Evolutionary conservation across 768 basidiomycete species (phyloP).

Genomic region (Baorangia bicolor): DNA sequence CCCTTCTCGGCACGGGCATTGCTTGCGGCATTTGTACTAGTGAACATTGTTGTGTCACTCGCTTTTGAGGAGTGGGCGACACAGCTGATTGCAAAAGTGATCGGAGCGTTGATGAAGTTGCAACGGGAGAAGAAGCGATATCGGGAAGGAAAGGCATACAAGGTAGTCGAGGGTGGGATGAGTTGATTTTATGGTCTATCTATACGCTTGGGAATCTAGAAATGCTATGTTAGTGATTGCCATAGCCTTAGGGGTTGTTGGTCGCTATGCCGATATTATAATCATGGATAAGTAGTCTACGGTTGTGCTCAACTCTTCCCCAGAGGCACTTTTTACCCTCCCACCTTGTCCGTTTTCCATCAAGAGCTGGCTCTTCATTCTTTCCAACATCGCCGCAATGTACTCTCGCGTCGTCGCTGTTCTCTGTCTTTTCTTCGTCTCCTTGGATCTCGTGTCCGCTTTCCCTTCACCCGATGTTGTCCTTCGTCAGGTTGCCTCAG

Average conservation of each 20-base stretch:
- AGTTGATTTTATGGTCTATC: conserved; percentile 21
- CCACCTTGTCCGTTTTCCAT: not conserved
- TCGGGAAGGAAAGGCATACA: conserved; percentile 77
- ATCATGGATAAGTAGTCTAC: not conserved
- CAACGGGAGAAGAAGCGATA: conserved; percentile 45
- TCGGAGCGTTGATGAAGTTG: conserved; percentile 48
- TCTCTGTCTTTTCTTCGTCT: conserved; percentile 27
- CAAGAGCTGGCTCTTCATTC: conserved; percentile 42
- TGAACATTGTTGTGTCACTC: conserved; percentile 72
- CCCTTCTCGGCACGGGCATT: conserved; percentile 65
- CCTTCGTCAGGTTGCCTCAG: conserved; percentile 23
- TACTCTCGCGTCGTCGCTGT: conserved; percentile 16
- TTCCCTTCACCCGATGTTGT: conserved; percentile 22
- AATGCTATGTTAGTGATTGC: not conserved
- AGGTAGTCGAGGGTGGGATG: conserved; percentile 78
- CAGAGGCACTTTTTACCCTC: conserved; percentile 33
- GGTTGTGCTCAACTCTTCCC: conserved; percentile 16
- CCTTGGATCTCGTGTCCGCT: conserved; percentile 26
- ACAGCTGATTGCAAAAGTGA: conserved; percentile 50
- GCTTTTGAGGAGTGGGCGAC: conserved; percentile 77
- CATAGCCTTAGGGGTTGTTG: conserved; percentile 3
- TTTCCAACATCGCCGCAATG: conserved; percentile 24
- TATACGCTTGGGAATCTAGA: not conserved
- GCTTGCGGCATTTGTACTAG: conserved; percentile 61
- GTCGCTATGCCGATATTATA: conserved; percentile 26